phyloP scores from a whole-genome alignment of 1,284 basidiomycete species.

The Cystobasidium pallidum region DNA sequence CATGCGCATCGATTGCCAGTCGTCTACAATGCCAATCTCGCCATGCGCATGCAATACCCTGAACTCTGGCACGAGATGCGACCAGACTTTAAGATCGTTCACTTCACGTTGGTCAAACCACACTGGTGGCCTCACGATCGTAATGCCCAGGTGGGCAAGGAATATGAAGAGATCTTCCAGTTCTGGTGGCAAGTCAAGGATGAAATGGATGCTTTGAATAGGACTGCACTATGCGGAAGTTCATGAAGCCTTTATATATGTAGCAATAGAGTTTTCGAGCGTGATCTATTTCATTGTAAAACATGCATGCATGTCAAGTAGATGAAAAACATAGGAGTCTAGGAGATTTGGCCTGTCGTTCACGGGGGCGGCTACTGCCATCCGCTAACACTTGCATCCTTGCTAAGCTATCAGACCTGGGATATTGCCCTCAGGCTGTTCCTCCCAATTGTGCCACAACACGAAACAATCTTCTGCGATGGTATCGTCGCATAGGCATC shows the following conservation, averaged over 20 bases:
- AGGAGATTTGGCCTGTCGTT: too few relatives aligned
- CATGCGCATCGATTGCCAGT: slow-evolving; percentile 26
- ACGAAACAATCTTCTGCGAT: slow-evolving; percentile 21
- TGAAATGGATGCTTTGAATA: slow-evolving; percentile 12
- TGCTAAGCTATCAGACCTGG: background rate
- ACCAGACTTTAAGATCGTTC: slow-evolving; percentile 26
- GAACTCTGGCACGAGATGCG: slow-evolving; percentile 15
- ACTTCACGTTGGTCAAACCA: slow-evolving; percentile 36
- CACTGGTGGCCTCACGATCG: slow-evolving; percentile 23
- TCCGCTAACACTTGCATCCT: too few relatives aligned
- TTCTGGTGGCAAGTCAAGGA: slow-evolving; percentile 27
- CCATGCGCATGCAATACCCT: slow-evolving; percentile 14
- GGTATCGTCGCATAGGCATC: slow-evolving; percentile 30
- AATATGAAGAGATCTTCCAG: slow-evolving; percentile 32
- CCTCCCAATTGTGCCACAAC: slow-evolving; percentile 25
- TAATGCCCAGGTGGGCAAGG: slow-evolving; percentile 12
- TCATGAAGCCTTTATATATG: too few relatives aligned
- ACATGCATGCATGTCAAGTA: background rate
- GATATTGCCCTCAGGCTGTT: slow-evolving; percentile 10
- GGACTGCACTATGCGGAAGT: slow-evolving; percentile 5
- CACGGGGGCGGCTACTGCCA: too few relatives aligned
- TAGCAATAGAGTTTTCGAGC: too few relatives aligned
- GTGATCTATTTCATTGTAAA: background rate
- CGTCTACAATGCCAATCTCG: slow-evolving; percentile 27
- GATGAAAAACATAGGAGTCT: too few relatives aligned